A percentile compares a stretch with the other conserved stretches of the same genome.
phyloP scores from a whole-genome alignment of 23 red algal species.

The Gracilariopsis chorda region DNA sequence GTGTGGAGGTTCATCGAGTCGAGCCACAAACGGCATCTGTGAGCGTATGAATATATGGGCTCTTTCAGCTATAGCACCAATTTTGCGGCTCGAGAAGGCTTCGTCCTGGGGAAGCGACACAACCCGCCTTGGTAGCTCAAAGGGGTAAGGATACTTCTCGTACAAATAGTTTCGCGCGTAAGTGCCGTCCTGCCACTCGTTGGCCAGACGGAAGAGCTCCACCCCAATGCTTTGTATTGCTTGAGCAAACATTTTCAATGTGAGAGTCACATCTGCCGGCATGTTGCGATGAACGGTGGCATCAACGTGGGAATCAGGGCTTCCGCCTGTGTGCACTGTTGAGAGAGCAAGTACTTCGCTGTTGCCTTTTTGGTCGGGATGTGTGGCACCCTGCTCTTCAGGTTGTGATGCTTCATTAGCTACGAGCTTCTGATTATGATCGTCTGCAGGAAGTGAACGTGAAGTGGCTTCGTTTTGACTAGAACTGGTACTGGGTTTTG shows the following conservation, averaged over 20 bases:
- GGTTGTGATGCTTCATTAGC: too few species aligned
- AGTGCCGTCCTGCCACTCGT: conserved; percentile 42
- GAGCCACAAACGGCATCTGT: conserved; percentile 50
- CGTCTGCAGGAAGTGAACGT: too few species aligned
- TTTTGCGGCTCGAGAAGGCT: conserved; percentile 34
- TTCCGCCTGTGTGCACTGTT: too few species aligned
- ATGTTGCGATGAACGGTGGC: neutral
- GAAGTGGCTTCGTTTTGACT: too few species aligned
- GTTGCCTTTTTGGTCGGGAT: too few species aligned
- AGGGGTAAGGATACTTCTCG: neutral
- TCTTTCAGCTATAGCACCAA: conserved; percentile 33
- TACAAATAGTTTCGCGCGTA: conserved; percentile 32
- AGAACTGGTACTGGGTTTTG: too few species aligned
- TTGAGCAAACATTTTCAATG: conserved; percentile 44
- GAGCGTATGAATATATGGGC: conserved; percentile 47
- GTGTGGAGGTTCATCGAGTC: conserved; percentile 14
- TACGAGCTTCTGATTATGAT: too few species aligned
- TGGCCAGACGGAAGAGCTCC: conserved; percentile 32
- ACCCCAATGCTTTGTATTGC: conserved; percentile 27
- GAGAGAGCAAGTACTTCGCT: too few species aligned
- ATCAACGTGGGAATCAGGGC: neutral
- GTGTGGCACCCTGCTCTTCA: too few species aligned
- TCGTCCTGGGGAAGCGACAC: conserved; percentile 41
- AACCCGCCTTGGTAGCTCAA: conserved; percentile 36
- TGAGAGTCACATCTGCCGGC: conserved; percentile 37